These are phyloP conservation scores for Chalciporus piperatus DNA, from an alignment of 768 basidiomycete genomes.

Conservation along the genomic window DNA sequence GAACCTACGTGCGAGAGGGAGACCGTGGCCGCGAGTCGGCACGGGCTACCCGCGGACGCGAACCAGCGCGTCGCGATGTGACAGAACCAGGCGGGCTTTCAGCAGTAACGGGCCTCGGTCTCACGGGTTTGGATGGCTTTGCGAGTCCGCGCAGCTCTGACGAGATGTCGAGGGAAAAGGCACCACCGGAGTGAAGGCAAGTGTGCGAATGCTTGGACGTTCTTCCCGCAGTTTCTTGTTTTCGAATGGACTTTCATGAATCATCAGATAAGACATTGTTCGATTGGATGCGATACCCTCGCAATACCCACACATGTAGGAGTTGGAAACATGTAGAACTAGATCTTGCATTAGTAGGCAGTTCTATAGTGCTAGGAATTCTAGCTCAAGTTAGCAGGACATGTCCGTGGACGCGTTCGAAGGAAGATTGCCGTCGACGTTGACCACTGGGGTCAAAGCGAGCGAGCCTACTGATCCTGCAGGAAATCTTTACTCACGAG, in stretches of 20 bases:
- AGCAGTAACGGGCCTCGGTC: slow-evolving; percentile 28
- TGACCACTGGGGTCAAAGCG: too few species aligned
- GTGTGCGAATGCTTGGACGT: neutral
- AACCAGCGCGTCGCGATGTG: slow-evolving; percentile 3
- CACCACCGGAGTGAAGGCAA: neutral
- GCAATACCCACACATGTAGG: neutral
- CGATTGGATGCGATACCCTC: neutral
- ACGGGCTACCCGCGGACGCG: slow-evolving; percentile 10
- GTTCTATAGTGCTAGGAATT: neutral
- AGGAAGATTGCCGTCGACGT: neutral
- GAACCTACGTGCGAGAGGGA: neutral
- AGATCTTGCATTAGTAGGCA: neutral
- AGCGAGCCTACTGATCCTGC: too few species aligned
- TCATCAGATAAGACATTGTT: neutral
- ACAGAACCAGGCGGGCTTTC: slow-evolving; percentile 19
- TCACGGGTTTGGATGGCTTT: slow-evolving; percentile 21
- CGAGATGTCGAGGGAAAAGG: slow-evolving; percentile 18
- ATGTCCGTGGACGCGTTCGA: neutral
- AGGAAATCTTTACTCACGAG: neutral
- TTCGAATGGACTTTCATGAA: neutral
- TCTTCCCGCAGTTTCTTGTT: neutral
- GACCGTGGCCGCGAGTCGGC: slow-evolving; percentile 1
- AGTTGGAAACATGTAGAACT: too few species aligned
- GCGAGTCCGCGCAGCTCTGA: slow-evolving; percentile 6
- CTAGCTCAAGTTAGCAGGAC: neutral